These are phyloP conservation scores for Teratosphaeria zuluensis DNA, from an alignment of 2,329 filamentous ascomycete genomes.

Conservation along the genomic window DNA sequence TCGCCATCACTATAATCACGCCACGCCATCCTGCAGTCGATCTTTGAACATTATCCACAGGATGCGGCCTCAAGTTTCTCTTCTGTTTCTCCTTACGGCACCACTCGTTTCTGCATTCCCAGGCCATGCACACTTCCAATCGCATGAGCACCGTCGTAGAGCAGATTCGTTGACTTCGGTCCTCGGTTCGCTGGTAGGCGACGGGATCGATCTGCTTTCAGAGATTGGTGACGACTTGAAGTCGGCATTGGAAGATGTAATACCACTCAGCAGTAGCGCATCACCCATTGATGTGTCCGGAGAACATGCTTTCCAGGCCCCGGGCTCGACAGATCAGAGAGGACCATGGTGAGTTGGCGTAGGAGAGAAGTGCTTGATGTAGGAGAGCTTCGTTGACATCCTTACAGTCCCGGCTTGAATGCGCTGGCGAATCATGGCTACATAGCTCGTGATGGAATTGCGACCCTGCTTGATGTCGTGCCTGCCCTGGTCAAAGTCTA, in stretches of 20 bases:
- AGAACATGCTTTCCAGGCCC: constrained; percentile 5
- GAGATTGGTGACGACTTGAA: not conserved
- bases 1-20: not conserved
- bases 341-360: constrained; percentile 4
- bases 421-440: constrained; percentile 8
- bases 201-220: not conserved
- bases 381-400: not conserved
- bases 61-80: not conserved
- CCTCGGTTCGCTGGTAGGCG: not conserved
- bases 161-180: not conserved
- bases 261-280: not conserved
- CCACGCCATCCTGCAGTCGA: not conserved
- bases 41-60: not conserved
- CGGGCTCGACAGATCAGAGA: constrained; percentile 7
- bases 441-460: constrained; percentile 2
- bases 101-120: not conserved
- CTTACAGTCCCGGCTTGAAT: constrained; percentile 7
- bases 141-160: not conserved
- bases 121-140: not conserved
- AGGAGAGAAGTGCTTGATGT: not conserved
- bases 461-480: constrained; percentile 19
- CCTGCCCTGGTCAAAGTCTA: constrained; percentile 13
- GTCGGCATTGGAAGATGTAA: not conserved
- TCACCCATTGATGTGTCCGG: constrained; percentile 6
- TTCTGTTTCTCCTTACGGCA: not conserved